Evolutionary conservation across 208 protist genomes (phyloP), one percentile per base, ranked within the genome.

Genomic region (Leptomonas pyrrhocoris): DNA sequence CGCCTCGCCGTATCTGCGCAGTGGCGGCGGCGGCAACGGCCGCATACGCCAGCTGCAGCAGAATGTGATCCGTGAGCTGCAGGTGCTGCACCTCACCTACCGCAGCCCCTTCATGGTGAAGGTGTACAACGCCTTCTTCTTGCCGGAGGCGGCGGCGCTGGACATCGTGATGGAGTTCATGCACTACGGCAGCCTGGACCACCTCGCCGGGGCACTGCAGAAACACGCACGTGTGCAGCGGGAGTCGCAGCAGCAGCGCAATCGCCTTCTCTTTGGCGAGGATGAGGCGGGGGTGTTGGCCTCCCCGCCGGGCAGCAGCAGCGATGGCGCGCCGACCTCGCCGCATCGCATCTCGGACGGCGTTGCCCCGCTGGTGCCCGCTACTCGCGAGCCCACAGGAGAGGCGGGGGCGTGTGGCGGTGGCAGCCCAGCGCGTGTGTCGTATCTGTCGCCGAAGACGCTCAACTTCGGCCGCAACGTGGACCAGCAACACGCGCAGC

Each of bases 131-230:
- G 92, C 92, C 19, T 96, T 94, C 65, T 94, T 81, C 63, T 12
- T 81, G 18, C 28, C 56, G 3, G 86, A 93, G 42, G 28, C n/a
- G 1, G 78, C 83, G 74, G 61, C 77, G 62, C 80, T 96, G 49
- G 88, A 96, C 57, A 85, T 96, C 43, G 88, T 90, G 36, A 91
- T 96, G 88, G 89, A 96, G 86, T 96, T 93, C 54, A 96, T 96
- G 92, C 82, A 95, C 69, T 93, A 90, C 68, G 92, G 92, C 21
- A 86, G 84, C 46, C 74, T 96, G 15, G 86, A 87, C 56, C 65
- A 82, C 63, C 70, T 96, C 12, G 74, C 77, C 51, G 66, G 59
- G 6, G 28, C 21, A 7, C 57, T 90, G 56, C 74, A 88, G 73
- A 67, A 53, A 0, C 77, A 88, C 74, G 81, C 79, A 38, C 59